Conservation (phyloP, 768 basidiomycete genomes). For the Sistotremastrum niveocremeum region DNA sequence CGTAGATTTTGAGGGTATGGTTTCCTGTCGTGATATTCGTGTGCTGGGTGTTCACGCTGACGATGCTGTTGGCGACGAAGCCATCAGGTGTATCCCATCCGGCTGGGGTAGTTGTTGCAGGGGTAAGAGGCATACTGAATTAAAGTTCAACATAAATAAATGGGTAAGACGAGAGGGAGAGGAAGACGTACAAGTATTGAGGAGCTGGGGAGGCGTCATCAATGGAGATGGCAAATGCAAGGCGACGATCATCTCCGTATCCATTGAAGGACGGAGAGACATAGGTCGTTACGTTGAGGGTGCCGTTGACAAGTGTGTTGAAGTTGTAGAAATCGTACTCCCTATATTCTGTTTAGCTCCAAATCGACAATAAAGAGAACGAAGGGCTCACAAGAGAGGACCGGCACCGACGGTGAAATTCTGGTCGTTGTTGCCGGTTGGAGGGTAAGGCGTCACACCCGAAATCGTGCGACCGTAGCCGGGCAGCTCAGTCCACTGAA, state of each 20-base stretch:
- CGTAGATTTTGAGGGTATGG: constrained; percentile 35
- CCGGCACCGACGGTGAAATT: constrained; percentile 50
- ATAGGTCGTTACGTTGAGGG: constrained; percentile 32
- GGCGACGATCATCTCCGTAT: constrained; percentile 34
- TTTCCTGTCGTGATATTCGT: constrained; percentile 31
- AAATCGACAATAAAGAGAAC: neutral
- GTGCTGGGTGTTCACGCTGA: constrained; percentile 27
- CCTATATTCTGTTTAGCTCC: constrained; percentile 14
- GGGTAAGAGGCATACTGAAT: no score
- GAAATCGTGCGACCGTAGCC: constrained; percentile 48
- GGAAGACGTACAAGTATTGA: constrained; percentile 33
- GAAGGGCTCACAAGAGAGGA: constrained; percentile 37
- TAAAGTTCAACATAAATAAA: constrained; percentile 4
- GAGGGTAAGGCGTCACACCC: constrained; percentile 47
- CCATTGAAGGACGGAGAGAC: constrained; percentile 43
- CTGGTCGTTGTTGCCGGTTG: constrained; percentile 29
- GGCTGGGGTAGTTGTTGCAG: constrained; percentile 14
- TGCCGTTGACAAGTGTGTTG: constrained; percentile 31
- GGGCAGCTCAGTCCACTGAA: constrained; percentile 46
- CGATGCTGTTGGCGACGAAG: constrained; percentile 40
- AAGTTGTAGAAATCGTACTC: constrained; percentile 58
- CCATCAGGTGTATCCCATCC: constrained; percentile 36
- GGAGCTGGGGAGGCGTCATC: constrained; percentile 24
- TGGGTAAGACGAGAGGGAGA: constrained; percentile 29
- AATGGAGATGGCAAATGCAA: constrained; percentile 37